Evolutionary conservation across 139 green algal species (phyloP).

Genomic region (Volvox reticuliferus): DNA sequence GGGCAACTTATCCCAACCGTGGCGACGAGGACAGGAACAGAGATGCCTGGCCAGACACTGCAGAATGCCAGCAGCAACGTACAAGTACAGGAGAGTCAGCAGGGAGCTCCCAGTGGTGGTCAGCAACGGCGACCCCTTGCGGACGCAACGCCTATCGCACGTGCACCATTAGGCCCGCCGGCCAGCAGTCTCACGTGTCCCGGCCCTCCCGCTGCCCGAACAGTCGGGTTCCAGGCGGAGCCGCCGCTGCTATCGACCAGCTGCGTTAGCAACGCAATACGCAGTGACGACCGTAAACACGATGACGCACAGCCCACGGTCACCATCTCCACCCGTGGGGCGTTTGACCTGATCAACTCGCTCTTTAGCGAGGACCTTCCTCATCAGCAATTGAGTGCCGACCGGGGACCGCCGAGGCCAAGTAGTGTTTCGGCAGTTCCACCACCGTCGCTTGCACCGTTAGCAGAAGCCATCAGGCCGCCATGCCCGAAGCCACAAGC

Average conservation of each 20-base stretch:
- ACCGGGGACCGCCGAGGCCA: neutral
- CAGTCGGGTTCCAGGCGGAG: neutral
- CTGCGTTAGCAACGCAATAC: neutral
- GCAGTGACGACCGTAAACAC: neutral
- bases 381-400: constrained; percentile 27
- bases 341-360: constrained; percentile 74
- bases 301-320: constrained; percentile 60
- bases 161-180: neutral
- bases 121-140: neutral
- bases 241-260: neutral
- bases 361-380: constrained; percentile 69
- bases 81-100: neutral
- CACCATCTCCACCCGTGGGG: constrained; percentile 74
- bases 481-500: neutral
- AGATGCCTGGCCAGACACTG: neutral
- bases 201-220: no score
- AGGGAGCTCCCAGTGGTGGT: neutral
- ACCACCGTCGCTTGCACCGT: neutral
- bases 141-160: neutral
- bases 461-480: neutral
- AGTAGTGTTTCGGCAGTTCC: neutral
- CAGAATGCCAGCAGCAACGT: neutral
- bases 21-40: no score
- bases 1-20: neutral
- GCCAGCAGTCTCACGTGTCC: neutral